phyloP scores from a whole-genome alignment of 2,329 filamentous ascomycete species.

The Emericellopsis atlantica region DNA sequence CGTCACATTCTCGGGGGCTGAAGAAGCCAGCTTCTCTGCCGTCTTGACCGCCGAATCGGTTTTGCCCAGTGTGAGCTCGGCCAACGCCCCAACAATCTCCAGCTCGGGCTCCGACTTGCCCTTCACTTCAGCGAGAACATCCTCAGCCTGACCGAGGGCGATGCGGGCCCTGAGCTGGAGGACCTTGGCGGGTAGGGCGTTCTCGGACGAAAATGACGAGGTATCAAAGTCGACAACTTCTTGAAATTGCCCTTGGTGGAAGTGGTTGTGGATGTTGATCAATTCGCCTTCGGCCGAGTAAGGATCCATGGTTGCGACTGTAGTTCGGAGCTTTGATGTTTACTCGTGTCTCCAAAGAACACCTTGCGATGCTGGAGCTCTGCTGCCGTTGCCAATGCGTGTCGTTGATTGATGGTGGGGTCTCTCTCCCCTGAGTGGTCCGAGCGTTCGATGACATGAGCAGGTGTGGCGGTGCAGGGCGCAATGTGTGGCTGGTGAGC shows the following conservation, averaged over 20 bases:
- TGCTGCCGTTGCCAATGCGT: slow-evolving; percentile 5
- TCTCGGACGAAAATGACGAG: slow-evolving; percentile 64
- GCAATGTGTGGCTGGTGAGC: slow-evolving; percentile 9
- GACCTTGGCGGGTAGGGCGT: slow-evolving; percentile 62
- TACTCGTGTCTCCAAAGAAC: slow-evolving; percentile 12
- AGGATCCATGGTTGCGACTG: slow-evolving; percentile 42
- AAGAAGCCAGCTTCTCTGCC: slow-evolving; percentile 54
- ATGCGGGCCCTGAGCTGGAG: slow-evolving; percentile 74
- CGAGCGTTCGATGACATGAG: slow-evolving; percentile 3
- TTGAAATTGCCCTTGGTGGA: slow-evolving; percentile 74
- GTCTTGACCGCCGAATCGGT: slow-evolving; percentile 47
- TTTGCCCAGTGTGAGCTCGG: slow-evolving; percentile 50
- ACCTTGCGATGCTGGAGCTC: slow-evolving; percentile 9
- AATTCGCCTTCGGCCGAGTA: slow-evolving; percentile 61
- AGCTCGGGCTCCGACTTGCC: slow-evolving; percentile 59
- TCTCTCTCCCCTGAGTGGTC: slow-evolving; percentile 6
- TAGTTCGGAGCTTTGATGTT: neutral
- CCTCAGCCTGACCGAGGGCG: slow-evolving; percentile 64
- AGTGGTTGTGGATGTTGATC: slow-evolving; percentile 59
- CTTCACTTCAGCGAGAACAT: slow-evolving; percentile 58
- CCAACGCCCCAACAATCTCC: slow-evolving; percentile 63
- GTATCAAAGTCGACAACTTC: slow-evolving; percentile 78
- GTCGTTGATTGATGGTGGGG: slow-evolving; percentile 13
- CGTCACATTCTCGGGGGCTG: slow-evolving; percentile 57
- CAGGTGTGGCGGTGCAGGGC: slow-evolving; percentile 8